Evolutionary conservation across 2,329 filamentous ascomycete genomes (phyloP), one percentile per base, ranked within the genome.

Genomic region (Exophiala sideris): DNA sequence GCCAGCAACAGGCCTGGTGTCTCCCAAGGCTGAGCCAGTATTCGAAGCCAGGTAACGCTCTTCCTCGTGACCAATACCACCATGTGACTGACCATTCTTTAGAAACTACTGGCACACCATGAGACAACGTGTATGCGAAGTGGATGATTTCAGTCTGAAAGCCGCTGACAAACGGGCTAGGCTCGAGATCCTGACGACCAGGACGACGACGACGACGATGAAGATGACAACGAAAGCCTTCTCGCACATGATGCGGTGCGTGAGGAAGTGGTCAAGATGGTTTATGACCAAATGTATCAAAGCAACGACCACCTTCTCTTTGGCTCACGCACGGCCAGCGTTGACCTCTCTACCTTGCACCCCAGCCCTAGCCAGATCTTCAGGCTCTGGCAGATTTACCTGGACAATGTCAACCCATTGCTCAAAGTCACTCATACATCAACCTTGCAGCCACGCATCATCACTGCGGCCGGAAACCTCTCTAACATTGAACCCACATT

Each of bases 391-490:
- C 84, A 88, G 67, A 76, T 82, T 14, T 89, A 86, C 64, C 76
- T 88, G 41, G 79, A 83, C 59, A 87, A 87, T 62, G 80, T 88
- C 60, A 83, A 88, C 61, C 84, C 85, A 0, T 66, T 89, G 5
- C 74, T 87, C 45, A 88, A 87, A 63, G 75, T 88, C 52, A 85
- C 82, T 0, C 85, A 89, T 63, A 79, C 82, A 0, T 83, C 84
- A 0, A 86, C 79, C 1, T 70, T 88, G 1, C 85, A 88, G 65
- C 73, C 72, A 16, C 79, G 80, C 50, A 79, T 89, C 36, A 80
- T 88, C 48, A 80, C 84, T 54, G 83, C 83, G 6, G 79, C 78
- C 38, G 76, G 79, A 2, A 76, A 83, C 47, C 66, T 83, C 6
- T 70, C 76, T 20, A 79, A 76, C 56, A 78, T 84, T 3, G 71